These are phyloP conservation scores for Nissolia schottii DNA, from an alignment of 306 rosid genomes.

Conservation along the genomic window DNA sequence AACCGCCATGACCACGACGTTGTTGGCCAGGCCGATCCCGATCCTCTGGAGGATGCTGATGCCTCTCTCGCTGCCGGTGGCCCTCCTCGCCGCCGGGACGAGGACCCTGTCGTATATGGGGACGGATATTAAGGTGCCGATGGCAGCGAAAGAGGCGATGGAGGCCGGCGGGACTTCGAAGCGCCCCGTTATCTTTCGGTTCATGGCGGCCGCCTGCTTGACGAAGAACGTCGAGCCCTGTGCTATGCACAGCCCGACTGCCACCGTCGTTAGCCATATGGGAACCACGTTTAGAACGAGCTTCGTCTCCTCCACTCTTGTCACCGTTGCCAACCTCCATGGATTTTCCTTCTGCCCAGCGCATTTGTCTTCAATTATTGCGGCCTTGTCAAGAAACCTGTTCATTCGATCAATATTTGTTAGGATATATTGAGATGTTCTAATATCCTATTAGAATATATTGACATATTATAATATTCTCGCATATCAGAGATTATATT, in stretches of 20 bases:
- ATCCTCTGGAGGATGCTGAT: conserved; percentile 42
- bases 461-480: too few relatives aligned
- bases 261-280: conserved; percentile 42
- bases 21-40: conserved; percentile 31
- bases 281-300: conserved; percentile 42
- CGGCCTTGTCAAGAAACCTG: conserved; percentile 61
- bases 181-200: conserved; percentile 6
- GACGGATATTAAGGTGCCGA: conserved; percentile 27
- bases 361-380: conserved; percentile 41
- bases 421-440: too few relatives aligned
- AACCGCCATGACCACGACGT: conserved; percentile 25
- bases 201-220: conserved; percentile 43
- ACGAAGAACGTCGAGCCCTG: conserved; percentile 41
- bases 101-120: conserved; percentile 35
- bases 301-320: conserved; percentile 52
- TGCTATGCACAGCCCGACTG: conserved; percentile 34
- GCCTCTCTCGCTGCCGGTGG: conserved; percentile 45
- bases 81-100: conserved; percentile 35
- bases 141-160: conserved; percentile 19
- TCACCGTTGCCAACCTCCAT: conserved; percentile 48
- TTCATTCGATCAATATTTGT: neutral
- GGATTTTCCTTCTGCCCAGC: conserved; percentile 24
- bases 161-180: conserved; percentile 52
- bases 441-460: too few relatives aligned
- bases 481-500: too few relatives aligned